phyloP scores from a whole-genome alignment of 1,284 basidiomycete genomes.

The Xerocomus subilludens region DNA sequence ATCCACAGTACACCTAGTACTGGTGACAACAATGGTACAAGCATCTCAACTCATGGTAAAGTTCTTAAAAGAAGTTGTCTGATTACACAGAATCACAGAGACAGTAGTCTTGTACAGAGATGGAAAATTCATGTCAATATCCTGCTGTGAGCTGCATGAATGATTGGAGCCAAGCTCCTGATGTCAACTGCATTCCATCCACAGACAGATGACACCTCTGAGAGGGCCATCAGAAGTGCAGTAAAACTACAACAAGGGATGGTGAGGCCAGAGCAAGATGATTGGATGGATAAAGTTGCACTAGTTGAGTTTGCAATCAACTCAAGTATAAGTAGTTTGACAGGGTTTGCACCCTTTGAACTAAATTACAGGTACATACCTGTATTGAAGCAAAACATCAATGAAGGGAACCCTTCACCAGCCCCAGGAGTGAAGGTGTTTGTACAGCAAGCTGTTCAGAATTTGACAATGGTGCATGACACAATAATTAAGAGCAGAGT shows the following conservation, averaged over 20 bases:
- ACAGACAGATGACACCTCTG: conserved; percentile 54
- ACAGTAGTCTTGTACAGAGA: not conserved
- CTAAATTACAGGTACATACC: not conserved
- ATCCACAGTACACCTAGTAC: conserved; percentile 52
- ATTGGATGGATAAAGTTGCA: not conserved
- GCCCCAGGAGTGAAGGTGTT: not conserved
- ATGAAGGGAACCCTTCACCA: not conserved
- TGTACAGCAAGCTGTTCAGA: not conserved
- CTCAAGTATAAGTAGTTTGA: not conserved
- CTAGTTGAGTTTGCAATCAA: not conserved
- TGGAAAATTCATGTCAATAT: conserved; percentile 22
- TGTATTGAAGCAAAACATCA: not conserved
- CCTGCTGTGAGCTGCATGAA: not conserved
- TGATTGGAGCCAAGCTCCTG: conserved; percentile 41
- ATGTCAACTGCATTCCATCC: conserved; percentile 57
- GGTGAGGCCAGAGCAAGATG: not conserved
- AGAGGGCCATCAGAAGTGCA: conserved; percentile 35
- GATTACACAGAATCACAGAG: conserved; percentile 24
- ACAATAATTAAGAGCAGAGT: not conserved
- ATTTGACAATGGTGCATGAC: not conserved
- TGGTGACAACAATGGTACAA: conserved; percentile 29
- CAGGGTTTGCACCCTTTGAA: not conserved
- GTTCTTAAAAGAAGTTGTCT: conserved; percentile 41
- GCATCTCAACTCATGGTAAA: conserved; percentile 43
- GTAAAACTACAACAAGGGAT: not conserved